A percentile compares a stretch with the other conserved stretches of the same genome.
Conservation (phyloP, 768 basidiomycete genomes). For the Collybia nuda region DNA sequence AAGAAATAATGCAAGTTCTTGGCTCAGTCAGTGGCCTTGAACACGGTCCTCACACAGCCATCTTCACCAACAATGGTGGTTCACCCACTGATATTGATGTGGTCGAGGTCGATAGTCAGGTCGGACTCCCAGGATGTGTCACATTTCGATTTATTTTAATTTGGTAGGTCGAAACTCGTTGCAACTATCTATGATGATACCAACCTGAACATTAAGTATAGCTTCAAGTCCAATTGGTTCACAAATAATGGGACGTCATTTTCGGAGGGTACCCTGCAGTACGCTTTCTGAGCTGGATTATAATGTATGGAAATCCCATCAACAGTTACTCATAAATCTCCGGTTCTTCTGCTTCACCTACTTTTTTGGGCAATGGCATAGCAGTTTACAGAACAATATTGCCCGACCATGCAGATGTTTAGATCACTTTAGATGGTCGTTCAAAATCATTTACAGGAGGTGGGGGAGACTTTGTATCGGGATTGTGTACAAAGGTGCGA, state of each 20-base stretch:
- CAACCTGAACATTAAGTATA: conserved; percentile 36
- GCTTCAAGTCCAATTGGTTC: conserved; percentile 37
- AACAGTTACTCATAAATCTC: conserved; percentile 38
- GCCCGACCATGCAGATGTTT: conserved; percentile 48
- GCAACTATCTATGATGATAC: conserved; percentile 40
- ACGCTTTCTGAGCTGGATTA: conserved; percentile 8
- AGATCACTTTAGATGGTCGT: conserved; percentile 44
- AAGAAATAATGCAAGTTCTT: conserved; percentile 32
- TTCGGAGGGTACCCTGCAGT: conserved; percentile 45
- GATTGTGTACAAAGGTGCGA: conserved; percentile 27
- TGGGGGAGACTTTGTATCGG: conserved; percentile 28
- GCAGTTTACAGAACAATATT: conserved; percentile 53
- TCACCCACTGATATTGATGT: conserved; percentile 50
- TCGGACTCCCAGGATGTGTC: conserved; percentile 37
- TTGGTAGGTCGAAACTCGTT: conserved; percentile 21
- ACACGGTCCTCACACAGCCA: conserved; percentile 46
- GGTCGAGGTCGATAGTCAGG: conserved; percentile 39
- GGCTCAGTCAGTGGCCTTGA: conserved; percentile 40
- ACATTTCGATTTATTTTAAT: not conserved
- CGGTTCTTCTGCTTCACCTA: conserved; percentile 40
- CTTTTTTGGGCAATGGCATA: conserved; percentile 51
- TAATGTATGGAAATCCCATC: not conserved
- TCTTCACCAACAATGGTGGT: conserved; percentile 43
- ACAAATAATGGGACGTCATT: conserved; percentile 25
- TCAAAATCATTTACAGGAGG: conserved; percentile 32